phyloP scores from a whole-genome alignment of 805 yeast genomes.

The Candida saitoana region DNA sequence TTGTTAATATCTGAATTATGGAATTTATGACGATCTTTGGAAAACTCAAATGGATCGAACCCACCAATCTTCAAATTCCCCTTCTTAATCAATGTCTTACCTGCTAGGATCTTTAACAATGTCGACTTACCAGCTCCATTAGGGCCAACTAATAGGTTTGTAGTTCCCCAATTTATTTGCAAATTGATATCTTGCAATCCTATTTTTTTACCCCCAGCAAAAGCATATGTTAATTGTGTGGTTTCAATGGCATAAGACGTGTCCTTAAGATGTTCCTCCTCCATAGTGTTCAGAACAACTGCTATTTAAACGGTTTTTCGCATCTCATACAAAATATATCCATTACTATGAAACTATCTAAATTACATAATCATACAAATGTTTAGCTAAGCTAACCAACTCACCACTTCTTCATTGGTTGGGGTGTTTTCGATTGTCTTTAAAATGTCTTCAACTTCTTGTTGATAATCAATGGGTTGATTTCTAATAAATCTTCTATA shows the following conservation, averaged over 20 bases:
- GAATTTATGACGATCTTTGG: conserved; percentile 47
- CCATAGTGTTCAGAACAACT: neutral
- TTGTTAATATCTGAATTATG: conserved; percentile 43
- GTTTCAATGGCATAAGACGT: conserved; percentile 54
- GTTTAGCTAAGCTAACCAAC: conserved; percentile 5
- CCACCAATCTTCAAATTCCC: conserved; percentile 77
- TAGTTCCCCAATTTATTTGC: conserved; percentile 61
- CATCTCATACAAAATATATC: neutral
- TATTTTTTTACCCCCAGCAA: conserved; percentile 51
- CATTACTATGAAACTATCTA: neutral
- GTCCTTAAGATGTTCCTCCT: conserved; percentile 7
- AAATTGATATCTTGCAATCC: conserved; percentile 67
- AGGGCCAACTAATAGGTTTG: conserved; percentile 83
- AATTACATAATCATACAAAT: neutral
- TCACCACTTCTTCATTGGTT: conserved; percentile 17
- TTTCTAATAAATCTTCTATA: conserved; percentile 26
- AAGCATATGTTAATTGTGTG: conserved; percentile 62
- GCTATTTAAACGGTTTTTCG: neutral
- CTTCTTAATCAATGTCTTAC: conserved; percentile 76
- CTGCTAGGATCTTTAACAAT: conserved; percentile 76
- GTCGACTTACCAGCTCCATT: conserved; percentile 98
- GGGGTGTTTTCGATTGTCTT: conserved; percentile 17
- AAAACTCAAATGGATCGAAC: conserved; percentile 71
- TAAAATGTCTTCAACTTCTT: conserved; percentile 16
- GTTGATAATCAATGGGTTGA: conserved; percentile 11